phyloP scores from a whole-genome alignment of 129 eudicot species.

The Erigeron canadensis region DNA sequence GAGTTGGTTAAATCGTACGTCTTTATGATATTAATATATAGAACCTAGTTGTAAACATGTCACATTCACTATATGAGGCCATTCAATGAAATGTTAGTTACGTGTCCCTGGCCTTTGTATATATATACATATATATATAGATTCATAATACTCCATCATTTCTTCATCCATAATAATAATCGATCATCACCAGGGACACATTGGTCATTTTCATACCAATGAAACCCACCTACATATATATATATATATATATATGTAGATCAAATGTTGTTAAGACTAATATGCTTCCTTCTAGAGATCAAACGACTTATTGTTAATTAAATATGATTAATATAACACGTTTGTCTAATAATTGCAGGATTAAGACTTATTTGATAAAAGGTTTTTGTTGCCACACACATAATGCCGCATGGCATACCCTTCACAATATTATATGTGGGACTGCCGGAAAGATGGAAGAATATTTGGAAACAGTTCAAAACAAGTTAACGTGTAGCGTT shows the following conservation, averaged over 20 bases:
- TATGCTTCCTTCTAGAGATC: constrained; percentile 22
- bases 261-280: constrained; percentile 41
- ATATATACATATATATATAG: too few species aligned
- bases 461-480: constrained; percentile 59
- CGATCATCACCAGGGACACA: neutral
- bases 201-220: constrained; percentile 5
- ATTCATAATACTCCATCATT: too few species aligned
- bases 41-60: constrained; percentile 21
- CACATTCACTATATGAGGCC: constrained; percentile 26
- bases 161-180: neutral
- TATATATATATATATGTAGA: constrained; percentile 11
- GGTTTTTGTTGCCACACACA: constrained; percentile 89
- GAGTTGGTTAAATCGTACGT: constrained; percentile 16
- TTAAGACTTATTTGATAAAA: constrained; percentile 73
- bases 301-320: constrained; percentile 1
- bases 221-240: constrained; percentile 11
- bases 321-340: constrained; percentile 7
- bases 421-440: constrained; percentile 94
- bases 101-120: constrained; percentile 7
- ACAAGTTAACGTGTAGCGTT: constrained; percentile 51
- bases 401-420: constrained; percentile 97
- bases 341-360: constrained; percentile 42
- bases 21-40: neutral
- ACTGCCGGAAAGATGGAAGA: constrained; percentile 77
- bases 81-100: constrained; percentile 22